Evolutionary conservation across 768 basidiomycete genomes (phyloP), one percentile per base, ranked within the genome.

Genomic region (Leccinum rimulosum): DNA sequence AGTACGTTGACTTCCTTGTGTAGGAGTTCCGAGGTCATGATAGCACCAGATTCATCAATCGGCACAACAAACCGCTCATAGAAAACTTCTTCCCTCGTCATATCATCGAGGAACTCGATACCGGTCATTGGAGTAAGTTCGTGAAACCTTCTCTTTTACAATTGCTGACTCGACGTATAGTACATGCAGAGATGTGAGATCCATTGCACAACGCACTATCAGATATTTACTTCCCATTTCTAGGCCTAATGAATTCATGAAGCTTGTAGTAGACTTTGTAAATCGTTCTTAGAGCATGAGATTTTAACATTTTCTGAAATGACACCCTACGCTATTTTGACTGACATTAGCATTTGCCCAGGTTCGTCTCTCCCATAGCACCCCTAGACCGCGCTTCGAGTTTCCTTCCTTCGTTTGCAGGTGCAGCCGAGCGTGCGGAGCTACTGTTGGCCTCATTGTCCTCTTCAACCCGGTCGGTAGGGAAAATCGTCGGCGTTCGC

Each of bases 101-200:
- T 77, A 68, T 64, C 10, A 66, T 95, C 9, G 82, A 85, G 66
- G 79, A 73, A 27, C 73, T 96, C 28, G 86, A 93, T 58, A 77
- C 93, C 0, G 86, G 87, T 1, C 95, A 98, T 72, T 98, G 95
- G 95, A 89, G 91, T 91, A 69, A 61, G 85, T 73, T 7, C 7
- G 31, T 14, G 1, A 10, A 28, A 12, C 6, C 52, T 52, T 11
- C 35, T 30, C 15, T 22, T 40, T 50, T 19, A 57, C n/a, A 6
- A 1, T 4, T 52, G 1, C 53, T 72, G 11, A 71, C 43, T 19
- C 19, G 27, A 28, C 27, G 7, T 51, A 28, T 60, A 92, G 90
- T 95, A 19, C 93, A 95, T 62, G 88, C 91, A 15, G 93, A 95
- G 69, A 81, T 80, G 81, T 86, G 65, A 59, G 77, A 27, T 11